Base-by-base conservation (phyloP, 148 eudicot genomes). In the Pharnaceum exiguum region DNA sequence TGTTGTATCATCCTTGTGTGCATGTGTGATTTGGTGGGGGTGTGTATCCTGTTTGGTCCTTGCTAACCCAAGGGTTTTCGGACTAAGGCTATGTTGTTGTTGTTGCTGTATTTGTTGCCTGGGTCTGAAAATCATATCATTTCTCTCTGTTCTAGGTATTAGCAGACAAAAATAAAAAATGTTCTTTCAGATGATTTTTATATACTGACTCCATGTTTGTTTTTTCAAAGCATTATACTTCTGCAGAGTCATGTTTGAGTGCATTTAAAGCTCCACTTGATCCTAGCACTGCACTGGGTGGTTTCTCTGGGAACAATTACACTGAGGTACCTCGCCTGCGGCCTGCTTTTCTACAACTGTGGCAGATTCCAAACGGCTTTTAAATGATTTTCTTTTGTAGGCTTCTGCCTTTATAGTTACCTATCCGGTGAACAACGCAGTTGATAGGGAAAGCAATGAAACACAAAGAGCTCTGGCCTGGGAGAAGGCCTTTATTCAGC, bases 231-330 rank as follows among this genome's bases (percentile, higher is more conserved):
- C 95, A 89, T 71, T 89, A 74, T 72, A 68, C 84, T 16, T 76
- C 91, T 47, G 84, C 80, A n/a, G 89, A 80, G 15, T 51, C 77
- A 29, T 94, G 99, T 69, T 63, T 82, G 71, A 89, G 96, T 74
- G 95, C 99, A 50, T 94, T 94, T 71, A 84, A 86, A 82, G 99
- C 77, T 25, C 99, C 99, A 18, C 87, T 94, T 67, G 99, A 94
- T 78, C 99, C 99, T 42, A 84, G 87, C 81, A 89, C 96, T 13
- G 86, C 86, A 24, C 60, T 94, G 42, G 99, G 99, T 46, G 99
- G 99, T 75, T 94, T 78, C 71, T 76, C 93, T 42, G 89, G 91
- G 42, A 89, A 80, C 66, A 89, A 84, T 71, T 94, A 79, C 79
- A 75, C 87, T 11, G 95, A 89, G 96, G 99, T 94, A 81, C 42